Conservation (phyloP, 108 stramenopile genomes). For the Pseudonitzschia multistriata region DNA sequence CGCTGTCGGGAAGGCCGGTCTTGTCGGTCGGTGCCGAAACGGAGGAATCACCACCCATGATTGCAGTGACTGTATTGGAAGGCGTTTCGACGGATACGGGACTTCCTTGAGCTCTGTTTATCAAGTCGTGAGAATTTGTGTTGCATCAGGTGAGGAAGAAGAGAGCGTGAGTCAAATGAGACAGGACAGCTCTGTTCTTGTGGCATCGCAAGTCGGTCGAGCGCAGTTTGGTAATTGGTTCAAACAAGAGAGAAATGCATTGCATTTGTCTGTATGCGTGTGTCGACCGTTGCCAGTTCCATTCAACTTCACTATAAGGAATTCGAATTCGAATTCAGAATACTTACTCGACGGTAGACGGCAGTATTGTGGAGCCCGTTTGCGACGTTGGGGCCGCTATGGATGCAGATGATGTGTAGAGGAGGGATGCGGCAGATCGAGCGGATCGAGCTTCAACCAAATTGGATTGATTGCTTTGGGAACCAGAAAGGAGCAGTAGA, state of each 20-base stretch:
- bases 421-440: background rate
- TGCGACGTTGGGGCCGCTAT: background rate
- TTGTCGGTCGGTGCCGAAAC: background rate
- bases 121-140: background rate
- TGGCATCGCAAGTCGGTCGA: no score
- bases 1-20: slow-evolving; percentile 53
- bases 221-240: no score
- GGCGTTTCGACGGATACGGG: background rate
- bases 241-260: no score
- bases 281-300: no score
- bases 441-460: background rate
- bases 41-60: slow-evolving; percentile 22
- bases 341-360: background rate
- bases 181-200: no score
- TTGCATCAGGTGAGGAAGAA: no score
- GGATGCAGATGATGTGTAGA: background rate
- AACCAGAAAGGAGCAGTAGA: background rate
- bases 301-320: no score
- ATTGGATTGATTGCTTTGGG: background rate
- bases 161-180: no score
- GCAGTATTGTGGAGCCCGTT: background rate
- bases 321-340: no score
- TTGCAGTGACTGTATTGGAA: background rate
- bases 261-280: no score
- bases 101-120: background rate